These are phyloP conservation scores for Atalantia buxifolia DNA, from an alignment of 345 rosid species.

Conservation along the genomic window DNA sequence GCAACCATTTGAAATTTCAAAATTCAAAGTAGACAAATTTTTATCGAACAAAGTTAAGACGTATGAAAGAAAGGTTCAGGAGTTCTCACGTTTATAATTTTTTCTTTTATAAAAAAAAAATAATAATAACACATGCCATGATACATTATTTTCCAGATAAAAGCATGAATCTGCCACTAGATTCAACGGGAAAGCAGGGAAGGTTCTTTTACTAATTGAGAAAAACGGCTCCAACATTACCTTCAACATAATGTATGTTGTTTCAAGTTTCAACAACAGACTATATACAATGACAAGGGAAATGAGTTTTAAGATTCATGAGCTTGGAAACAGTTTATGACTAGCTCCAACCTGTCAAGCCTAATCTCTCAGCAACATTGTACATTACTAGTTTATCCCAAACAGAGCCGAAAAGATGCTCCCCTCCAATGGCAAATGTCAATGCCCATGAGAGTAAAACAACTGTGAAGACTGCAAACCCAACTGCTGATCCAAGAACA, in stretches of 20 bases:
- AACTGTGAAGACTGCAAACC: slow-evolving; percentile 55
- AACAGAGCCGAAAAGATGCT: slow-evolving; percentile 63
- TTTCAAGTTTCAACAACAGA: neutral
- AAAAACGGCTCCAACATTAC: neutral
- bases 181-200: neutral
- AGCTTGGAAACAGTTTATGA: neutral
- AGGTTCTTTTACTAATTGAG: neutral
- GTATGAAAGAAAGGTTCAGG: too few relatives aligned
- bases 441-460: slow-evolving; percentile 81
- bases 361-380: slow-evolving; percentile 81
- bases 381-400: slow-evolving; percentile 94
- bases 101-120: too few relatives aligned
- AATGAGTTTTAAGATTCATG: neutral
- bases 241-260: neutral
- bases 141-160: neutral
- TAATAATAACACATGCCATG: neutral
- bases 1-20: too few relatives aligned
- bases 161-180: neutral
- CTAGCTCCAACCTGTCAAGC: slow-evolving; percentile 74
- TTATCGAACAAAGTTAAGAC: too few relatives aligned
- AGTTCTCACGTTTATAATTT: too few relatives aligned
- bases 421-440: slow-evolving; percentile 88
- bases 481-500: slow-evolving; percentile 75
- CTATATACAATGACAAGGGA: neutral
- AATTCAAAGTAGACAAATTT: too few relatives aligned